A percentile compares a stretch with the other conserved stretches of the same genome.
These are phyloP conservation scores for Sclerotinia trifoliorum DNA, from an alignment of 2,329 filamentous ascomycete species.

Conservation along the genomic window DNA sequence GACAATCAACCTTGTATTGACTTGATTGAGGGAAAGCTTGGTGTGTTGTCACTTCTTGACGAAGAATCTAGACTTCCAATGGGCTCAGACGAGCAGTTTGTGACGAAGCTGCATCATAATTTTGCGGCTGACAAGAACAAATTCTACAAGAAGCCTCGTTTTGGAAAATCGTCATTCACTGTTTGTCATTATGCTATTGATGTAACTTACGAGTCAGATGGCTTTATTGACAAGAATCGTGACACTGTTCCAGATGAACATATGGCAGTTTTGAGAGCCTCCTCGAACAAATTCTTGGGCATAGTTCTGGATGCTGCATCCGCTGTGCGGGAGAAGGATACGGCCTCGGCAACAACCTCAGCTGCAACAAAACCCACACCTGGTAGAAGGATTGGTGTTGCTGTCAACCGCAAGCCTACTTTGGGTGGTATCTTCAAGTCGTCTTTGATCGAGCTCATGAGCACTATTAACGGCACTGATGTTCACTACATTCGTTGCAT, in stretches of 20 bases:
- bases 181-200: constrained; percentile 98
- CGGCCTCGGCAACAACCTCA: constrained; percentile 56
- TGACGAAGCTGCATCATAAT: constrained; percentile 93
- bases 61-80: constrained; percentile 96
- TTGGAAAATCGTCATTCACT: constrained; percentile 95
- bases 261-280: constrained; percentile 84
- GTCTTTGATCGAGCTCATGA: constrained; percentile 96
- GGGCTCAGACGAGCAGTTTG: constrained; percentile 96
- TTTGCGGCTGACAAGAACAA: constrained; percentile 87
- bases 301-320: constrained; percentile 83
- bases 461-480: constrained; percentile 95
- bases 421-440: constrained; percentile 98
- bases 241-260: constrained; percentile 98
- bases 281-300: constrained; percentile 79
- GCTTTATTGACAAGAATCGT: constrained; percentile 99
- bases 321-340: constrained; percentile 85
- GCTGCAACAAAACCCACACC: constrained; percentile 76
- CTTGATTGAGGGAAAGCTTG: constrained; percentile 93
- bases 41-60: constrained; percentile 86
- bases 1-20: constrained; percentile 99
- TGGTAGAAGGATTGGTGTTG: constrained; percentile 84
- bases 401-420: constrained; percentile 93
- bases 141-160: constrained; percentile 98
- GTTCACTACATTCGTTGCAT: constrained; percentile 99
- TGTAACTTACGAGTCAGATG: constrained; percentile 97